These are phyloP conservation scores for Parascedosporium putredinis DNA, from an alignment of 2,329 filamentous ascomycete genomes.

Conservation along the genomic window DNA sequence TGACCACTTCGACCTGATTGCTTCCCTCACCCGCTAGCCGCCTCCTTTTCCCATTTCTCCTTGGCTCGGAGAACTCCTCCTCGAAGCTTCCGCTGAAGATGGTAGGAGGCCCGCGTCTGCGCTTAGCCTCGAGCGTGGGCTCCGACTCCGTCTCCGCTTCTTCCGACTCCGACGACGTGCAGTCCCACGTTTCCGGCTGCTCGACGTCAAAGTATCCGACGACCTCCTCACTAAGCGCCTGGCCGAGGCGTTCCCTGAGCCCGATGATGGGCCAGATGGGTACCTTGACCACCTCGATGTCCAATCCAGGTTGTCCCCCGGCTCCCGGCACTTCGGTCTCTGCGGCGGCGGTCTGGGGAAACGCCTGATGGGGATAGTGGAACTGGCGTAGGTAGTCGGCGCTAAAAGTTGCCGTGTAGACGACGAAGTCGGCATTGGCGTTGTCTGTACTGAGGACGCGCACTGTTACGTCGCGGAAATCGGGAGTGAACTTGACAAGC, in stretches of 20 bases:
- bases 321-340: slow-evolving; percentile 11
- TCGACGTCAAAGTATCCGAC: slow-evolving; percentile 30
- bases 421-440: slow-evolving; percentile 36
- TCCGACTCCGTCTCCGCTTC: not conserved
- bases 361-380: slow-evolving; percentile 25
- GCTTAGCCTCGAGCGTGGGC: not conserved
- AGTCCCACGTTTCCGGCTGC: slow-evolving; percentile 14
- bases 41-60: not conserved
- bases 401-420: slow-evolving; percentile 41
- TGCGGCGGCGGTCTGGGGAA: slow-evolving; percentile 1
- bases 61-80: not conserved
- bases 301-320: no score
- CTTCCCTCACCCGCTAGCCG: not conserved
- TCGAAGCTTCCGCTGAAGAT: not conserved
- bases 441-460: slow-evolving; percentile 41
- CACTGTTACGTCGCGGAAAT: slow-evolving; percentile 38
- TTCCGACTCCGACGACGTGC: not conserved
- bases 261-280: slow-evolving; percentile 45
- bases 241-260: slow-evolving; percentile 42
- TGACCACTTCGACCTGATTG: not conserved
- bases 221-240: slow-evolving; percentile 39
- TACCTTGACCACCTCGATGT: slow-evolving; percentile 37
- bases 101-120: not conserved
- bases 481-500: slow-evolving; percentile 12
- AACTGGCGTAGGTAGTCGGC: slow-evolving; percentile 39